phyloP scores from a whole-genome alignment of 2,329 filamentous ascomycete species.

The Hymenoscyphus albidus region DNA sequence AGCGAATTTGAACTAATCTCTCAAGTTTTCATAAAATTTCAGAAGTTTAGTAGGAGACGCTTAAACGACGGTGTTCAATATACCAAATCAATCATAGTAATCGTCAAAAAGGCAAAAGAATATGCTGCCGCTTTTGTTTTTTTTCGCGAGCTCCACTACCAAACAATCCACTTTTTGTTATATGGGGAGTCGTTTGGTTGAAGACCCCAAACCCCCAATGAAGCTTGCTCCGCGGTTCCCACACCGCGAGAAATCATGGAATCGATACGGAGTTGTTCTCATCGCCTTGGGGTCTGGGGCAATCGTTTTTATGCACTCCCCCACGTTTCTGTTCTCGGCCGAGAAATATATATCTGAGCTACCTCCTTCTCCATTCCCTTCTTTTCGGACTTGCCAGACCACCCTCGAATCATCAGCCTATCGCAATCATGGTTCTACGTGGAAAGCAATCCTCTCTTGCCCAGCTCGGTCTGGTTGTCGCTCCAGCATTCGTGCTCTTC shows the following conservation, averaged over 20 bases:
- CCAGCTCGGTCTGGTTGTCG: constrained; percentile 43
- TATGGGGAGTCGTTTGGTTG: background rate
- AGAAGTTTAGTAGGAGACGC: no score
- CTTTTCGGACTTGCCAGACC: background rate
- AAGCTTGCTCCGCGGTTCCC: background rate
- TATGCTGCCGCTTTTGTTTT: no score
- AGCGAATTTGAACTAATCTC: no score
- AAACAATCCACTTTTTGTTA: background rate
- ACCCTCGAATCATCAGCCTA: background rate
- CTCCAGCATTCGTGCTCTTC: constrained; percentile 41
- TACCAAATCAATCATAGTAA: no score
- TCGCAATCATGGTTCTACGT: constrained; percentile 8
- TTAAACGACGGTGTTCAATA: no score
- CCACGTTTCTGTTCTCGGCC: background rate
- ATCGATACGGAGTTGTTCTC: background rate
- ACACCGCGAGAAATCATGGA: background rate
- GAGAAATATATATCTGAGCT: background rate
- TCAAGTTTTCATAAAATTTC: no score
- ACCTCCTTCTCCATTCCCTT: background rate
- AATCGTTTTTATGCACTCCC: background rate
- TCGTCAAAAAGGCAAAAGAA: no score
- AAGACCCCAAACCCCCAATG: background rate
- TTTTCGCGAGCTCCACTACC: background rate
- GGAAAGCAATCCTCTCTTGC: constrained; percentile 21
- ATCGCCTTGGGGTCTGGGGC: background rate